A percentile compares a stretch with the other conserved stretches of the same genome.
Conservation (phyloP, 495 filamentous ascomycete species). For the Xylaria scruposa region DNA sequence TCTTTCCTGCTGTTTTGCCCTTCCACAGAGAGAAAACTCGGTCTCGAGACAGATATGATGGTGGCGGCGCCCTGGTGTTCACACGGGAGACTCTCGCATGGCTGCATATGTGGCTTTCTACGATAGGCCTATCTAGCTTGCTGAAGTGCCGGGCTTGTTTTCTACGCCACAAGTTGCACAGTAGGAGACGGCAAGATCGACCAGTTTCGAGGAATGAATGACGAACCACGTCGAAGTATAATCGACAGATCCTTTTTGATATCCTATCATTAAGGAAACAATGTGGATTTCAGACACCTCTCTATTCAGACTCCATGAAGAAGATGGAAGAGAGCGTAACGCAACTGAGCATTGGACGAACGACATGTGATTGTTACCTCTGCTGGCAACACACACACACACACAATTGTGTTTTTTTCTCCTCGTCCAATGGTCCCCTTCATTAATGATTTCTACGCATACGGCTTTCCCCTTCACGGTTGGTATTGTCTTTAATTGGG, state of each 20-base stretch:
- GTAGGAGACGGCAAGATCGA: not conserved
- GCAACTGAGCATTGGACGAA: conserved; percentile 3
- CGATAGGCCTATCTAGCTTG: not conserved
- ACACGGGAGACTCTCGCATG: not conserved
- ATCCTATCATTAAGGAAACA: not conserved
- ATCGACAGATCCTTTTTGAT: not conserved
- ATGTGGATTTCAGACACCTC: not conserved
- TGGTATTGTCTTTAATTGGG: not conserved
- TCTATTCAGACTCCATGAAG: not conserved
- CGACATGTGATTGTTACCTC: not conserved
- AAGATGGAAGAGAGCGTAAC: not conserved
- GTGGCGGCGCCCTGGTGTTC: not conserved
- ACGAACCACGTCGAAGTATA: not conserved
- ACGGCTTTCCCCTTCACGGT: not conserved
- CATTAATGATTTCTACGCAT: not conserved
- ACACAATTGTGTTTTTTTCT: not conserved
- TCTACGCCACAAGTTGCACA: not conserved
- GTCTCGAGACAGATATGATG: not conserved
- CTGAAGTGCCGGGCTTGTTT: conserved; percentile 23
- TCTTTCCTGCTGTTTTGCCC: not conserved
- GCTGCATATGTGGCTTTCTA: conserved; percentile 4
- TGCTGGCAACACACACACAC: not conserved
- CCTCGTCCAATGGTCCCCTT: not conserved
- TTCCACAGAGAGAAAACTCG: not conserved
- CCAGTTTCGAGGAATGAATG: not conserved